Evolutionary conservation across 768 basidiomycete species (phyloP).

Genomic region (Austroboletus eburneus): DNA sequence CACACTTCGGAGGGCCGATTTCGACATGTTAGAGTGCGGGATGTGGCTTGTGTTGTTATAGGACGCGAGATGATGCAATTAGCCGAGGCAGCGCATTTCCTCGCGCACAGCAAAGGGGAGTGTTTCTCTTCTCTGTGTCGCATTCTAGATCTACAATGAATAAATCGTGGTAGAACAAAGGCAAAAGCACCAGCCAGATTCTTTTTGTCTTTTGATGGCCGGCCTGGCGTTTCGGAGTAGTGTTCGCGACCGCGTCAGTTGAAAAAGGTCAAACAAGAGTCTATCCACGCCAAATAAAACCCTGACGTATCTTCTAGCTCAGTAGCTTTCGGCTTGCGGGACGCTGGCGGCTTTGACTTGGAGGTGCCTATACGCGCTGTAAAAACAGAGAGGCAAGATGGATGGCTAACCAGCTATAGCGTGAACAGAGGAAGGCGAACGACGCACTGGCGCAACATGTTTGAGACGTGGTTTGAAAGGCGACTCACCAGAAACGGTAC

Average conservation of each 20-base stretch:
- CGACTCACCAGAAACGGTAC: slow-evolving; percentile 44
- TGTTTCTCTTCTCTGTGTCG: too few relatives aligned
- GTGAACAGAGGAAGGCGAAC: neutral
- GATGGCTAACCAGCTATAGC: slow-evolving; percentile 14
- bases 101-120: too few relatives aligned
- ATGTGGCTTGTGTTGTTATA: too few relatives aligned
- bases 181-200: slow-evolving; percentile 5
- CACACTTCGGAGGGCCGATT: too few relatives aligned
- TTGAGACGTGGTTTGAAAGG: slow-evolving; percentile 33
- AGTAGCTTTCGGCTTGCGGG: slow-evolving; percentile 8
- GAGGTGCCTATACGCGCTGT: slow-evolving; percentile 9
- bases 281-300: neutral
- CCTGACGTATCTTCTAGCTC: slow-evolving; percentile 4
- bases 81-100: too few relatives aligned
- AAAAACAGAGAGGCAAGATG: neutral
- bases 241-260: slow-evolving; percentile 1
- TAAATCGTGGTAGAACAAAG: neutral
- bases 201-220: slow-evolving; percentile 10
- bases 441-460: neutral
- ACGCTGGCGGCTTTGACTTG: slow-evolving; percentile 4
- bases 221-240: slow-evolving; percentile 16
- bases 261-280: neutral
- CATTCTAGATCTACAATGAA: neutral
- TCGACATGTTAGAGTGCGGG: too few relatives aligned
- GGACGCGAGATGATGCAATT: too few relatives aligned